These are phyloP conservation scores for Telopea speciosissima DNA, from an alignment of 177 flowering plant species.

Conservation along the genomic window DNA sequence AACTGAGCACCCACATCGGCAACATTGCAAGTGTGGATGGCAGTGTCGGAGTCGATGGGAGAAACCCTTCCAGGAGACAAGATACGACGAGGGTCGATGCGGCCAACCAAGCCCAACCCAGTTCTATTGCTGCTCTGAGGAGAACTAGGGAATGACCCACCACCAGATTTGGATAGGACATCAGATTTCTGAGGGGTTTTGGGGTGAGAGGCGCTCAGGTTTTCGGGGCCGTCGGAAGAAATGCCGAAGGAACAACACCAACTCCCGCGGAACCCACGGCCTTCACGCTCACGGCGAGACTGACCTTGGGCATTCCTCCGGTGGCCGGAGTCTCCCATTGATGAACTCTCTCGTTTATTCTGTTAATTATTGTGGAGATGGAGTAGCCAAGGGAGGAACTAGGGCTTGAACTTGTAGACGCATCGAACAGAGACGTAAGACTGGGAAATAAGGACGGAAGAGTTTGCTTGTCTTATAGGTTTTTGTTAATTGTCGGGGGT, in stretches of 20 bases:
- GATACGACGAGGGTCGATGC: slow-evolving; percentile 24
- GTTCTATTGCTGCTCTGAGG: slow-evolving; percentile 43
- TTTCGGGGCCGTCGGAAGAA: slow-evolving; percentile 47
- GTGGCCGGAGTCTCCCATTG: slow-evolving; percentile 19
- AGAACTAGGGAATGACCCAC: slow-evolving; percentile 34
- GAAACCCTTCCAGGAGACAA: too few species aligned
- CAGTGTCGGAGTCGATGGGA: slow-evolving; percentile 10
- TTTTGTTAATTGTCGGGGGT: too few species aligned
- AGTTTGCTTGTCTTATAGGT: too few species aligned
- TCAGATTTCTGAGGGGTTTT: slow-evolving; percentile 10
- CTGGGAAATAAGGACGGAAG: too few species aligned
- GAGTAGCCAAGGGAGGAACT: too few species aligned
- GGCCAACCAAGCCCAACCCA: slow-evolving; percentile 29
- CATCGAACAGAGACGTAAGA: not conserved
- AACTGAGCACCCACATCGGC: not conserved
- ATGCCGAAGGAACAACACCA: slow-evolving; percentile 57
- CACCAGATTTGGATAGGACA: slow-evolving; percentile 8
- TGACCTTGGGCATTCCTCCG: not conserved
- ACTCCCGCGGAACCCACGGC: slow-evolving; percentile 16
- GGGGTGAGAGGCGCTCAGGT: slow-evolving; percentile 5
- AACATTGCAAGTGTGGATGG: slow-evolving; percentile 11
- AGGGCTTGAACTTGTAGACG: not conserved
- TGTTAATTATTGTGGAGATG: not conserved
- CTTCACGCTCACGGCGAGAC: slow-evolving; percentile 9
- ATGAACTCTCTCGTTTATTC: not conserved